Evolutionary conservation across 2,329 filamentous ascomycete species (phyloP).

Genomic region (Curvularia lunata): DNA sequence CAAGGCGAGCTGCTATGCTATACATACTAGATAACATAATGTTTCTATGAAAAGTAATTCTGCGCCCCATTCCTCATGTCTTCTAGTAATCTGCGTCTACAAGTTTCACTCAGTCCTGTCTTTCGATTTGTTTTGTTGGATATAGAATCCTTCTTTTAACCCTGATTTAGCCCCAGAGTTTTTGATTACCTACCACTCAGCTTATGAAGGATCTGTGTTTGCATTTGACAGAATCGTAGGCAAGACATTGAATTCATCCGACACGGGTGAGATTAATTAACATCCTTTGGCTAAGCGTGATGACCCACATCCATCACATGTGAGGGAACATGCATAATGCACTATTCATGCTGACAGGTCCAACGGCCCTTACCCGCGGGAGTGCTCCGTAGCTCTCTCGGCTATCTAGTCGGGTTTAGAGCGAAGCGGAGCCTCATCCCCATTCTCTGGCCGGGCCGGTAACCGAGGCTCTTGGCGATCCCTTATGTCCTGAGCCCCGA

Average conservation of each 20-base stretch:
- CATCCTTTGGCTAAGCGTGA: neutral
- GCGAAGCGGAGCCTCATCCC: neutral
- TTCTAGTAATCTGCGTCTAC: too few species aligned
- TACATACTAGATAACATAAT: conserved; percentile 20
- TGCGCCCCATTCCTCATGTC: neutral
- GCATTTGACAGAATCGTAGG: neutral
- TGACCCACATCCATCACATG: neutral
- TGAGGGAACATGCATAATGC: neutral
- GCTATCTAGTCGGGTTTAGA: neutral
- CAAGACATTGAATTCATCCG: neutral
- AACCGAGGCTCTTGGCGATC: neutral
- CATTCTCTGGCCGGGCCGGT: neutral
- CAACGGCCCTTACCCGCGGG: neutral
- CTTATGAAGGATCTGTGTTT: neutral
- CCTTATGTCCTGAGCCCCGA: neutral
- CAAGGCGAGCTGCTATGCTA: conserved; percentile 29
- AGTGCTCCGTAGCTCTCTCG: neutral
- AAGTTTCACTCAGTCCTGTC: neutral
- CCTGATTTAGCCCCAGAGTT: too few species aligned
- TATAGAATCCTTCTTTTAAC: too few species aligned
- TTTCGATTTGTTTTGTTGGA: neutral
- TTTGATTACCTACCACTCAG: neutral
- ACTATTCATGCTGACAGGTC: neutral
- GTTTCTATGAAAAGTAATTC: neutral
- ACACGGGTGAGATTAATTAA: neutral